Evolutionary conservation across 192 early-diverging fungal genomes (phyloP).

Genomic region (Coemansia sp.): DNA sequence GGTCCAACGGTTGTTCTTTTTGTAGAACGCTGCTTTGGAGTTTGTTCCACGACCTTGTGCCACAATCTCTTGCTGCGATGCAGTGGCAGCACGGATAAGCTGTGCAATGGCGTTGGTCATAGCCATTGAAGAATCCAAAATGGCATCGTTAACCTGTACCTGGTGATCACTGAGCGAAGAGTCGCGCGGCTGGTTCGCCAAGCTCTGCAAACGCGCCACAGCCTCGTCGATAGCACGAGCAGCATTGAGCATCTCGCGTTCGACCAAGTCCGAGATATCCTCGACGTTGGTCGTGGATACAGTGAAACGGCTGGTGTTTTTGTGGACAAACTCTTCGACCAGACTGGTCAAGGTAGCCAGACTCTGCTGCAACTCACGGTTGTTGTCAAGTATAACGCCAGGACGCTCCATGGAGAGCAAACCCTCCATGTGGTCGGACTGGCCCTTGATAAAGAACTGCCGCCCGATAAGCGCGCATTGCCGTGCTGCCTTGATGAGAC

Average conservation of each 20-base stretch:
- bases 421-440: conserved; percentile 68
- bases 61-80: conserved; percentile 96
- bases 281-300: conserved; percentile 52
- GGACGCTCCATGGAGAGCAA: conserved; percentile 62
- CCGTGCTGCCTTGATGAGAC: conserved; percentile 66
- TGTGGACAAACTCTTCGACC: conserved; percentile 71
- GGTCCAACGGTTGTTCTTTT: conserved; percentile 99
- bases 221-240: conserved; percentile 92
- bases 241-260: conserved; percentile 89
- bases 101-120: conserved; percentile 92
- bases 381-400: conserved; percentile 69
- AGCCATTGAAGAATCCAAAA: conserved; percentile 86
- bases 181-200: conserved; percentile 76
- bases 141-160: conserved; percentile 86
- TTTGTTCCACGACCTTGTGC: conserved; percentile 80
- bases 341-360: conserved; percentile 68
- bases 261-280: conserved; percentile 90
- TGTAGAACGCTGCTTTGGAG: conserved; percentile 89
- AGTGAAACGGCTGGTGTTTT: conserved; percentile 48
- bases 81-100: conserved; percentile 91
- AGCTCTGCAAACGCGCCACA: conserved; percentile 69
- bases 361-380: conserved; percentile 71
- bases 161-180: conserved; percentile 65
- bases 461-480: conserved; percentile 62
- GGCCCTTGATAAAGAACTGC: conserved; percentile 83